phyloP scores from a whole-genome alignment of 768 basidiomycete genomes.

The Trametes cubensis region DNA sequence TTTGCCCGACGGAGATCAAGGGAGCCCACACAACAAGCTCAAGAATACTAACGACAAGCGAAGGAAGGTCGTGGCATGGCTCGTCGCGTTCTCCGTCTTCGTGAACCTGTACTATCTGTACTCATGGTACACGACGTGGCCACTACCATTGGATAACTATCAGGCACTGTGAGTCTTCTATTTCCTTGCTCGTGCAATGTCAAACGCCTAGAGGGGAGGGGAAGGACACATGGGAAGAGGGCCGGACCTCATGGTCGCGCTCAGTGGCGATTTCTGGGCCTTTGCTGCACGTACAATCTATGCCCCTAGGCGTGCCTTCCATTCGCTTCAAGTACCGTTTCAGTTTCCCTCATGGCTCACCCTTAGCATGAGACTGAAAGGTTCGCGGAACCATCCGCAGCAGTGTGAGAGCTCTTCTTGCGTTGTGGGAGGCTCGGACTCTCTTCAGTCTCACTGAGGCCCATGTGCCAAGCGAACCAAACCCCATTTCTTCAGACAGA shows the following conservation, averaged over 20 bases:
- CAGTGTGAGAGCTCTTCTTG: background rate
- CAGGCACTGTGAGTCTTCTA: conserved; percentile 24
- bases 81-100: conserved; percentile 14
- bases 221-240: background rate
- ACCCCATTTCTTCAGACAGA: too few relatives aligned
- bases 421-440: background rate
- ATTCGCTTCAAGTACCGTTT: background rate
- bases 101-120: conserved; percentile 17
- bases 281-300: background rate
- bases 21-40: conserved; percentile 1
- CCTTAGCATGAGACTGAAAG: too few relatives aligned
- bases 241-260: background rate
- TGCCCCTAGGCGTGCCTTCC: background rate
- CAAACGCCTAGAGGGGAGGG: too few relatives aligned
- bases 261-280: background rate
- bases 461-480: background rate
- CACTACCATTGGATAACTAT: conserved; percentile 24
- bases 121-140: conserved; percentile 3
- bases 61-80: background rate
- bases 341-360: background rate
- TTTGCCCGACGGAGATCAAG: background rate
- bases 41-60: conserved; percentile 11
- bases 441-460: background rate
- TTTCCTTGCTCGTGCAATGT: background rate
- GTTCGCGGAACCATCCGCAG: background rate